Percentiles rank a stretch among this genome's conserved stretches.
Conservation (phyloP, 768 basidiomycete species). For the Phaeotremella fagi region DNA sequence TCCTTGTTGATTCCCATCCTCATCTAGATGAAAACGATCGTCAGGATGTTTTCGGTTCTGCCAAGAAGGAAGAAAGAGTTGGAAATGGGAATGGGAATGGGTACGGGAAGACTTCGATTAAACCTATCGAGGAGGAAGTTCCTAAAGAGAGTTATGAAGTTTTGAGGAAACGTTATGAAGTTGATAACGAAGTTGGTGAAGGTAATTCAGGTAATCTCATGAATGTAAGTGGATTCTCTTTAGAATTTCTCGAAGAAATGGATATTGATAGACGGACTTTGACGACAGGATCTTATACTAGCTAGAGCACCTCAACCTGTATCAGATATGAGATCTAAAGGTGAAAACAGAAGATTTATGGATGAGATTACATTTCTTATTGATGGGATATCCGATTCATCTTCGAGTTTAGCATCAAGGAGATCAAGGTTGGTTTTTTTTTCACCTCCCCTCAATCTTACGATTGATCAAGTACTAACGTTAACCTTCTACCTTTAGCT, state of each 20-base stretch:
- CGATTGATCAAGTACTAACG: conserved; percentile 4
- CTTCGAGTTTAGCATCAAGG: conserved; percentile 11
- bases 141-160: conserved; percentile 39
- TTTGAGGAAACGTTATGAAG: conserved; percentile 33
- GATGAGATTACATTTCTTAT: conserved; percentile 42
- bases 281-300: conserved; percentile 7
- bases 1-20: background rate
- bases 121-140: background rate
- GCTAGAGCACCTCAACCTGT: conserved; percentile 32
- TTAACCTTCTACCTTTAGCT: conserved; percentile 10
- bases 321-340: conserved; percentile 42
- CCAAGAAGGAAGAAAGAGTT: no score
- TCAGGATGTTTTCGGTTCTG: background rate
- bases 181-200: conserved; percentile 27
- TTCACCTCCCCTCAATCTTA: background rate
- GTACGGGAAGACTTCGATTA: no score
- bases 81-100: background rate
- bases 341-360: conserved; percentile 43
- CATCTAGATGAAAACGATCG: background rate
- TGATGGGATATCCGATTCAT: conserved; percentile 28
- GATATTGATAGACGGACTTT: background rate
- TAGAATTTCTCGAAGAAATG: background rate
- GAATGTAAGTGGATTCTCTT: conserved; percentile 11
- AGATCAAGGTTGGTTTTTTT: conserved; percentile 26
- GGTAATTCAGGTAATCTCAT: conserved; percentile 10